phyloP scores from a whole-genome alignment of 2,329 filamentous ascomycete species.

The Ceratocystis destructans region DNA sequence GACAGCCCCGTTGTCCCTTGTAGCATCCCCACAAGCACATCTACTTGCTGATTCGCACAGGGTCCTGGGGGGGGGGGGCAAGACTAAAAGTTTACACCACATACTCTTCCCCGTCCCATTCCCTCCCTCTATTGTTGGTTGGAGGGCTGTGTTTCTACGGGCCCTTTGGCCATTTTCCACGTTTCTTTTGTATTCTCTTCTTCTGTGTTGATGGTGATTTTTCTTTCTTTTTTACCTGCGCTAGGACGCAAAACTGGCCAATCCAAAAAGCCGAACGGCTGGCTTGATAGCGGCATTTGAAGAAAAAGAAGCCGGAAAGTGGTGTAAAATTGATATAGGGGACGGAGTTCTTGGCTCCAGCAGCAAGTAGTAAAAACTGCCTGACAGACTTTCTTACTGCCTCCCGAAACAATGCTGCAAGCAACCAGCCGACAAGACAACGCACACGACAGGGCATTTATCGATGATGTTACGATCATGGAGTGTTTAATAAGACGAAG shows the following conservation, averaged over 20 bases:
- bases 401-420: background rate
- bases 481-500: background rate
- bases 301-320: background rate
- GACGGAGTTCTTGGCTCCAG: background rate
- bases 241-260: background rate
- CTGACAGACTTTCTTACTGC: background rate
- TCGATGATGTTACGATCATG: background rate
- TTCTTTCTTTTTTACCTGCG: background rate
- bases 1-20: slow-evolving; percentile 3
- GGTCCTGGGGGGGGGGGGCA: background rate
- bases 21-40: background rate
- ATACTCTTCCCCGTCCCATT: background rate
- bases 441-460: background rate
- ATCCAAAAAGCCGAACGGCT: background rate
- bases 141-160: slow-evolving; percentile 5
- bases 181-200: background rate
- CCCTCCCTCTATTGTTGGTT: background rate
- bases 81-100: background rate
- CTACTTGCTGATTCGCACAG: slow-evolving; percentile 1
- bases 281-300: background rate
- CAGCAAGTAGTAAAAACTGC: background rate
- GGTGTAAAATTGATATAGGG: background rate
- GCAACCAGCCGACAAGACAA: background rate
- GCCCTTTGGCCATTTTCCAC: background rate
- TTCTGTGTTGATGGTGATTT: background rate